Conservation (phyloP, 768 basidiomycete species). For the Kwoniella europaea region DNA sequence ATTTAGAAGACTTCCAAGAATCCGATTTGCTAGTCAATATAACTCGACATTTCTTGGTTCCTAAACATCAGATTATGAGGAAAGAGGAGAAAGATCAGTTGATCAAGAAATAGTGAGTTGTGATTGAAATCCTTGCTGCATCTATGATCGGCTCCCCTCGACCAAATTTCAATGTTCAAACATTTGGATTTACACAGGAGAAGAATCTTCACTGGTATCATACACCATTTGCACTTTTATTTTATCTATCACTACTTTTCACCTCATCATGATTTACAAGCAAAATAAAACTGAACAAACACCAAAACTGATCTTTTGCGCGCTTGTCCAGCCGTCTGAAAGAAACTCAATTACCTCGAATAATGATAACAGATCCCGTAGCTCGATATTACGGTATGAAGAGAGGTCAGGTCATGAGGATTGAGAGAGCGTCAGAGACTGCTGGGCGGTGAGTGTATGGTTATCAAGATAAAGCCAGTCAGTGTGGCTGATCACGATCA, state of each 20-base stretch:
- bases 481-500: neutral
- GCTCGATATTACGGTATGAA: constrained; percentile 95
- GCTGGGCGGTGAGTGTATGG: constrained; percentile 65
- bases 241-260: too few species aligned
- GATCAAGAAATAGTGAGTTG: constrained; percentile 89
- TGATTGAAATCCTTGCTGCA: too few species aligned
- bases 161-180: too few species aligned
- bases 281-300: too few species aligned
- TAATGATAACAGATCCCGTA: constrained; percentile 95
- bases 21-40: constrained; percentile 97
- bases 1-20: constrained; percentile 94
- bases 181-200: too few species aligned
- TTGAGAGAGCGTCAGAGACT: constrained; percentile 94
- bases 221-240: too few species aligned
- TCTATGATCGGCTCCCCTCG: too few species aligned
- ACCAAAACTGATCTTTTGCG: neutral
- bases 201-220: too few species aligned
- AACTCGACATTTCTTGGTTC: constrained; percentile 92
- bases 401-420: constrained; percentile 97
- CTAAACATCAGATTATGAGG: constrained; percentile 84
- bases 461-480: neutral
- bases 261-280: too few species aligned
- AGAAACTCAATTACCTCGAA: constrained; percentile 96
- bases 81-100: constrained; percentile 83
- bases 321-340: constrained; percentile 76